phyloP scores from a whole-genome alignment of 2,329 filamentous ascomycete genomes.

The Aspergillus pseudoglaucus region DNA sequence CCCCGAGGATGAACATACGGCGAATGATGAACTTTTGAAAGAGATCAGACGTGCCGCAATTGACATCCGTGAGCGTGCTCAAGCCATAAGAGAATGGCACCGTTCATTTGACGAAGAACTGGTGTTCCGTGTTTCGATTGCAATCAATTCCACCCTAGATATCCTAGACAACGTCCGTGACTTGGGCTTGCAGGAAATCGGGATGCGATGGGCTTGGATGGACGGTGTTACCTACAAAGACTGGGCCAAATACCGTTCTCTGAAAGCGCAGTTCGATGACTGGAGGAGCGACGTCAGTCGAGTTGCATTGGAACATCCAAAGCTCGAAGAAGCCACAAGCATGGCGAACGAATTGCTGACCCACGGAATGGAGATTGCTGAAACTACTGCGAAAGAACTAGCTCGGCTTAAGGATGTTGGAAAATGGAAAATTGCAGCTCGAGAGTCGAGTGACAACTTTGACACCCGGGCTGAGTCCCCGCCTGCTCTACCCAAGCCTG shows the following conservation, averaged over 20 bases:
- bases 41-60: conserved; percentile 63
- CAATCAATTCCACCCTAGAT: conserved; percentile 72
- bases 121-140: conserved; percentile 60
- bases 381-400: conserved; percentile 72
- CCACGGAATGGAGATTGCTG: conserved; percentile 71
- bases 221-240: conserved; percentile 95
- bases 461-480: conserved; percentile 51
- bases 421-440: conserved; percentile 71
- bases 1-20: conserved; percentile 46
- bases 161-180: conserved; percentile 78
- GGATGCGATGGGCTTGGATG: conserved; percentile 91
- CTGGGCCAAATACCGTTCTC: conserved; percentile 88
- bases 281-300: conserved; percentile 79
- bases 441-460: conserved; percentile 73
- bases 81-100: conserved; percentile 71
- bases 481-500: conserved; percentile 24
- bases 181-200: conserved; percentile 81
- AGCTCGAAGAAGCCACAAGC: conserved; percentile 61
- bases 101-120: conserved; percentile 65
- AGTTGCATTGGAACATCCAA: conserved; percentile 67
- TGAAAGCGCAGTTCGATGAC: conserved; percentile 74
- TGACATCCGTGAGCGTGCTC: conserved; percentile 68
- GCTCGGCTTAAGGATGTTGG: conserved; percentile 74
- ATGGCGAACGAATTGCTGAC: conserved; percentile 66
- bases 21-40: conserved; percentile 47